Percentiles rank a stretch among this genome's conserved stretches.
Evolutionary conservation across 768 basidiomycete species (phyloP).

Genomic region (Pleurotus citrinopileatus): DNA sequence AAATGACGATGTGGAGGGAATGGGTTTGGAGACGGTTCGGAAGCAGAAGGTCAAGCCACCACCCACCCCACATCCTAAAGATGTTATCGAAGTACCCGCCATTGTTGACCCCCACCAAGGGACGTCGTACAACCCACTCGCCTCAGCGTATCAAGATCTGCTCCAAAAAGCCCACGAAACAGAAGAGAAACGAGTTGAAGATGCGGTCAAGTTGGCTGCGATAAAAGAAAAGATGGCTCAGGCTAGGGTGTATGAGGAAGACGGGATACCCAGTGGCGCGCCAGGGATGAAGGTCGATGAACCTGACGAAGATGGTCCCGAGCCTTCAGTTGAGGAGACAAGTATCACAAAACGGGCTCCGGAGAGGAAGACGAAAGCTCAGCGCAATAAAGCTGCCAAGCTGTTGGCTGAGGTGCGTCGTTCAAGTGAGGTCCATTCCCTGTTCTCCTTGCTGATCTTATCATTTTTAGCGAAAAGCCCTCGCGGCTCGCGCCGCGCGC

Average conservation of each 20-base stretch:
- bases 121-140: constrained; percentile 86
- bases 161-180: constrained; percentile 62
- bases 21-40: constrained; percentile 39
- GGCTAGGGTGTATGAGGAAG: constrained; percentile 34
- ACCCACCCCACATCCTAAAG: constrained; percentile 35
- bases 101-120: constrained; percentile 75
- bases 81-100: constrained; percentile 60
- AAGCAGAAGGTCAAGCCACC: constrained; percentile 45
- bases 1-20: constrained; percentile 28
- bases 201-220: constrained; percentile 50
- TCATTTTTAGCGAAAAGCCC: constrained; percentile 53
- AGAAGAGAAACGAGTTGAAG: constrained; percentile 57
- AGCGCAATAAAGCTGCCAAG: constrained; percentile 65
- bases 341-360: constrained; percentile 36
- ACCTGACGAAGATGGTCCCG: constrained; percentile 33
- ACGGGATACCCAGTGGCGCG: constrained; percentile 31
- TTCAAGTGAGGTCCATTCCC: background rate
- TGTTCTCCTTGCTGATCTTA: background rate
- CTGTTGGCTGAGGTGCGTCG: constrained; percentile 58
- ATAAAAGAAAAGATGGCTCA: constrained; percentile 54
- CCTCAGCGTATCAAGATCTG: constrained; percentile 68
- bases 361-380: constrained; percentile 41
- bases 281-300: constrained; percentile 66
- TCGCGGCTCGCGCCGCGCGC: constrained; percentile 54
- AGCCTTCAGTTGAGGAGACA: constrained; percentile 24